Percentiles rank a stretch among this genome's conserved stretches.
phyloP scores from a whole-genome alignment of 345 rosid genomes.

The Clarkia xantiana region DNA sequence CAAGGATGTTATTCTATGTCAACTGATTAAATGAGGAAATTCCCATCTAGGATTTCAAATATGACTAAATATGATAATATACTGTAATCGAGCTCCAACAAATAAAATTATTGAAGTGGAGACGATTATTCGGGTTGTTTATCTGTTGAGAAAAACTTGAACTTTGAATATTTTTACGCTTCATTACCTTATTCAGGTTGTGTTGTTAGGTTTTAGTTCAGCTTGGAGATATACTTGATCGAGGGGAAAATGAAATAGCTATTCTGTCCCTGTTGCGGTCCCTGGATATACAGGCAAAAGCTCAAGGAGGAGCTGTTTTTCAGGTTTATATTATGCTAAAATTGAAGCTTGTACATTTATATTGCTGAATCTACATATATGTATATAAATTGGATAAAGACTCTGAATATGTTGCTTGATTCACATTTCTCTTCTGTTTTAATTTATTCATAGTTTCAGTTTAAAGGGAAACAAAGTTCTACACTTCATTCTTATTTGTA shows the following conservation, averaged over 20 bases:
- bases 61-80: too few species aligned
- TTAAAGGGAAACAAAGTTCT: background rate
- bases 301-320: slow-evolving; percentile 81
- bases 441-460: background rate
- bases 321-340: slow-evolving; percentile 32
- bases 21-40: too few species aligned
- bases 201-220: slow-evolving; percentile 64
- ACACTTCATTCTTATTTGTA: background rate
- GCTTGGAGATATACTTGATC: slow-evolving; percentile 87
- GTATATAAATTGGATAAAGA: too few species aligned
- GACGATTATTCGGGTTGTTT: too few species aligned
- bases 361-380: slow-evolving; percentile 2
- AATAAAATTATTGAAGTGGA: too few species aligned
- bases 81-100: too few species aligned
- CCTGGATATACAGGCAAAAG: slow-evolving; percentile 61
- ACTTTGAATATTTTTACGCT: slow-evolving; percentile 1
- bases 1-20: too few species aligned
- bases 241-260: slow-evolving; percentile 80
- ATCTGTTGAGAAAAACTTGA: background rate
- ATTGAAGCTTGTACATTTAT: background rate
- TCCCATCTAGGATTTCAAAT: too few species aligned
- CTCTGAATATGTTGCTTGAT: too few species aligned
- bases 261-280: slow-evolving; percentile 64
- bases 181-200: too few species aligned
- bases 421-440: background rate